Conservation (phyloP, 2,329 filamentous ascomycete species). For the Apiospora koreana region DNA sequence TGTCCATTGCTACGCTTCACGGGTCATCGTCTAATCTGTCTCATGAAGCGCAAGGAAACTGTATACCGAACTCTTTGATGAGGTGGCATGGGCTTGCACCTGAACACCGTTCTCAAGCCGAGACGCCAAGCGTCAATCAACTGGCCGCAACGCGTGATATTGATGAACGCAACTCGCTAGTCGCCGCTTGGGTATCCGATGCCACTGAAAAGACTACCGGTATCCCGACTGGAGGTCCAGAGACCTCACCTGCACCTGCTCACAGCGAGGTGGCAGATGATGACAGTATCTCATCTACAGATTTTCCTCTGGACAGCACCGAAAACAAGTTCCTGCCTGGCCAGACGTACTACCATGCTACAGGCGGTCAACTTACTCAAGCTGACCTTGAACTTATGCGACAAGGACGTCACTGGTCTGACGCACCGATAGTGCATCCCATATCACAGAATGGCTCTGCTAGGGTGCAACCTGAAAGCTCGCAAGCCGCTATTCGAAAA, state of each 20-base stretch:
- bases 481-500: constrained; percentile 54
- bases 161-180: constrained; percentile 49
- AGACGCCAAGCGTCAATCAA: constrained; percentile 53
- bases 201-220: constrained; percentile 24
- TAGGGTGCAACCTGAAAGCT: constrained; percentile 46
- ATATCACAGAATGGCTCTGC: constrained; percentile 39
- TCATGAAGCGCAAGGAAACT: constrained; percentile 43
- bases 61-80: constrained; percentile 39
- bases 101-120: constrained; percentile 40
- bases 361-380: constrained; percentile 41
- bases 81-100: constrained; percentile 52
- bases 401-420: constrained; percentile 49
- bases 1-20: constrained; percentile 24
- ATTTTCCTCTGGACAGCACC: constrained; percentile 47
- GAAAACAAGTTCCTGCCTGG: constrained; percentile 51
- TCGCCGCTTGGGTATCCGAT: constrained; percentile 50
- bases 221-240: constrained; percentile 12
- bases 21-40: constrained; percentile 25
- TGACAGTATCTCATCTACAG: constrained; percentile 40
- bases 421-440: constrained; percentile 46
- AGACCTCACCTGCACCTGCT: constrained; percentile 20
- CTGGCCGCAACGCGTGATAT: constrained; percentile 41
- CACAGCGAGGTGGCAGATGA: constrained; percentile 30
- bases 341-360: constrained; percentile 49
- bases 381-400: constrained; percentile 53